These are phyloP conservation scores for Acacia acuminata DNA, from an alignment of 306 rosid species.

Conservation along the genomic window DNA sequence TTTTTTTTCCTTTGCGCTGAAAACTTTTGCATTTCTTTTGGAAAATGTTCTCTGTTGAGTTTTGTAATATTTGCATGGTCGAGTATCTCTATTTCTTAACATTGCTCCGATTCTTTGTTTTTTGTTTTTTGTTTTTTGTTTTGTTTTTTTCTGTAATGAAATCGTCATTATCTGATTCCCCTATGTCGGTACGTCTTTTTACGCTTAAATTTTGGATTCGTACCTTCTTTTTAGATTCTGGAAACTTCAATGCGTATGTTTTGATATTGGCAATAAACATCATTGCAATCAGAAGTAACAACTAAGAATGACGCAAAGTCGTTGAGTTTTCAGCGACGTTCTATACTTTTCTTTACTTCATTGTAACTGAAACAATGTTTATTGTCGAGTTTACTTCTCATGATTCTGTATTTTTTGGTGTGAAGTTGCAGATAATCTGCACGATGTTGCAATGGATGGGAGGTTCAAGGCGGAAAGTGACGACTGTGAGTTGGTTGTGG, in stretches of 20 bases:
- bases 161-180: neutral
- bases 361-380: constrained; percentile 4
- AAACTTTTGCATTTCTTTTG: neutral
- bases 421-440: constrained; percentile 19
- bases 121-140: neutral
- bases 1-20: neutral
- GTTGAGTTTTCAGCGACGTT: neutral
- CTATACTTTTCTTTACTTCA: neutral
- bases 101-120: neutral
- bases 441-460: constrained; percentile 99
- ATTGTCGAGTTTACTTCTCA: neutral
- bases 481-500: constrained; percentile 55
- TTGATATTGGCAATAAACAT: neutral
- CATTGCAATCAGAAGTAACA: neutral
- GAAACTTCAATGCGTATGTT: neutral
- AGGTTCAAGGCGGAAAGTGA: constrained; percentile 86
- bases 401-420: constrained; percentile 12
- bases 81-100: neutral
- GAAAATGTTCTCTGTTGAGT: neutral
- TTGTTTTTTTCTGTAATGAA: neutral
- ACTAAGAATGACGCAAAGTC: neutral
- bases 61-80: neutral
- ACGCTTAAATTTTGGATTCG: neutral
- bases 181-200: neutral
- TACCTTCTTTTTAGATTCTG: neutral